Conservation (phyloP, 148 eudicot species). For the Pouteria glomerata region DNA sequence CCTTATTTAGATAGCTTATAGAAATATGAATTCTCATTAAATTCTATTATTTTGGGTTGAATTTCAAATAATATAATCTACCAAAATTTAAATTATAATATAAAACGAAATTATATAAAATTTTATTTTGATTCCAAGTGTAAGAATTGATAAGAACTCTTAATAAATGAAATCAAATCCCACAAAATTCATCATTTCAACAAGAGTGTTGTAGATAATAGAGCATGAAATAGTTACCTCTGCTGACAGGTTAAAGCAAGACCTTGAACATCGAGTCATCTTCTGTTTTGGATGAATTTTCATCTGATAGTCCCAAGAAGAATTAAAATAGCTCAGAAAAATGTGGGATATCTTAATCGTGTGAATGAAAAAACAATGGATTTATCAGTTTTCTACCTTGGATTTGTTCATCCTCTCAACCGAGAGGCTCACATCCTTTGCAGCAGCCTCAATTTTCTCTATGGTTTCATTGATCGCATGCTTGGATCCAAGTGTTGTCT, state of each 20-base stretch:
- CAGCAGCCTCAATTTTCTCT: conserved; percentile 53
- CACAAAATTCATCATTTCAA: too few species aligned
- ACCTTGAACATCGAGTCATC: conserved; percentile 33
- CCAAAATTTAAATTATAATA: too few species aligned
- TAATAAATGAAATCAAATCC: too few species aligned
- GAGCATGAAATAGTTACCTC: conserved; percentile 23
- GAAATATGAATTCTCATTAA: too few species aligned
- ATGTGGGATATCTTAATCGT: not conserved
- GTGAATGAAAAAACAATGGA: not conserved
- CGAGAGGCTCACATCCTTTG: conserved; percentile 36
- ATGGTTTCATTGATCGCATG: conserved; percentile 38
- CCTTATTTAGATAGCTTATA: too few species aligned
- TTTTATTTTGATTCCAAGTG: too few species aligned
- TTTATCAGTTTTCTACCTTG: conserved; percentile 27
- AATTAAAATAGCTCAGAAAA: not conserved
- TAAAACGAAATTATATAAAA: too few species aligned
- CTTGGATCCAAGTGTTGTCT: conserved; percentile 43
- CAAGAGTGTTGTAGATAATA: not conserved
- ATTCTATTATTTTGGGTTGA: too few species aligned
- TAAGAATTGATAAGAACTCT: too few species aligned
- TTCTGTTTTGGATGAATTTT: conserved; percentile 32
- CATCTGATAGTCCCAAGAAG: conserved; percentile 25
- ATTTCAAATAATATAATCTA: too few species aligned
- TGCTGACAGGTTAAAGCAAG: conserved; percentile 41
- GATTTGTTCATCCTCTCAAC: conserved; percentile 41